Evolutionary conservation across 2,329 filamentous ascomycete genomes (phyloP).

Genomic region (Torrubiella hemipterigena): DNA sequence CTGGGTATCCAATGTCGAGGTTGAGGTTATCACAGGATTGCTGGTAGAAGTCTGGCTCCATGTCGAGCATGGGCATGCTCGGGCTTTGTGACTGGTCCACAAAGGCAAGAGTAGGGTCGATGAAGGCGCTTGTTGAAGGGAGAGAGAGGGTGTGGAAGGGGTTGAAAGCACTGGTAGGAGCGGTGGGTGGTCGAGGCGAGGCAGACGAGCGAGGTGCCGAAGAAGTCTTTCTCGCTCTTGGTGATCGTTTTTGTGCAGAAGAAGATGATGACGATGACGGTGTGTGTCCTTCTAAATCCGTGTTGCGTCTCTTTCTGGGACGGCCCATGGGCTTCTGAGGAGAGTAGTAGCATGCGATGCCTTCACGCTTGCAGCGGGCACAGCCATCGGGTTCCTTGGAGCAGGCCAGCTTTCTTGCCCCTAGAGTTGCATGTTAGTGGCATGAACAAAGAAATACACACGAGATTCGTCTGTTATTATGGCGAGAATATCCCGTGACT

Average conservation of each 20-base stretch:
- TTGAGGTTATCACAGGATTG: background rate
- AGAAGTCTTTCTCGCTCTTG: too few relatives aligned
- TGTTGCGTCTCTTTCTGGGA: slow-evolving; percentile 42
- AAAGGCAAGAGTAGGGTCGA: slow-evolving; percentile 22
- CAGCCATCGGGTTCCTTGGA: slow-evolving; percentile 50
- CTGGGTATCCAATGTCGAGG: background rate
- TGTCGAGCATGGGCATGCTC: slow-evolving; percentile 23
- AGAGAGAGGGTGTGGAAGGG: background rate
- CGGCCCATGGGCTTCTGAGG: slow-evolving; percentile 55
- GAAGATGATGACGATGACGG: background rate
- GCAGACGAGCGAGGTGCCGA: background rate
- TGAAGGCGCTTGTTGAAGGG: slow-evolving; percentile 1
- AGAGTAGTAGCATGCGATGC: slow-evolving; percentile 48
- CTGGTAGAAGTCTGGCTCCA: slow-evolving; percentile 12
- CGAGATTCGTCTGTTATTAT: too few relatives aligned
- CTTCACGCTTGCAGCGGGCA: slow-evolving; percentile 44
- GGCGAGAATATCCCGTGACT: too few relatives aligned
- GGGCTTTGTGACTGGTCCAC: slow-evolving; percentile 15
- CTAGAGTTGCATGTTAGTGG: slow-evolving; percentile 23
- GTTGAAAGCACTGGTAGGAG: background rate
- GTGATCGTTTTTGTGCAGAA: too few relatives aligned
- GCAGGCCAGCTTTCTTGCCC: slow-evolving; percentile 52
- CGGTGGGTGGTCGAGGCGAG: background rate
- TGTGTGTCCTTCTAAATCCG: slow-evolving; percentile 13
- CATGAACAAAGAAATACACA: background rate